These are phyloP conservation scores for Petasospora rhodanensis DNA, from an alignment of 1,139 yeast species.

Conservation along the genomic window DNA sequence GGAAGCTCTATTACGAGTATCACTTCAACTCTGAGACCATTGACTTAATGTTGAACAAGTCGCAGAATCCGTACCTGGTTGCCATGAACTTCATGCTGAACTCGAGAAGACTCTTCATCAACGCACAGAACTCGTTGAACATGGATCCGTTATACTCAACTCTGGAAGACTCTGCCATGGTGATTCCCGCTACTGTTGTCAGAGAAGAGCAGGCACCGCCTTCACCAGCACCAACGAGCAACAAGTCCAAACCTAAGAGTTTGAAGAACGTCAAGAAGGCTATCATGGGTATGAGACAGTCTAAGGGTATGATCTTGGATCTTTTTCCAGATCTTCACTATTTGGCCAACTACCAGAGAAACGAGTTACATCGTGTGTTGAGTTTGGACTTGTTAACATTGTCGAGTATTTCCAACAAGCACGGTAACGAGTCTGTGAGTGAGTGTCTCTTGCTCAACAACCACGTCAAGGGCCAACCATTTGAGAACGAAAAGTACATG, in stretches of 20 bases:
- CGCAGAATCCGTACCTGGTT: conserved; percentile 20
- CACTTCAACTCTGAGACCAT: conserved; percentile 18
- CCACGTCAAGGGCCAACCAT: conserved; percentile 31
- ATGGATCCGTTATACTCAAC: conserved; percentile 44
- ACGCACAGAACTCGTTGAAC: conserved; percentile 28
- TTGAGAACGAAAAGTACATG: conserved; percentile 31
- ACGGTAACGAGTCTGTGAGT: conserved; percentile 23
- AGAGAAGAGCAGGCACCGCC: conserved; percentile 6
- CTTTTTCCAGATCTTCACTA: conserved; percentile 26
- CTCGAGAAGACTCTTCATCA: conserved; percentile 25
- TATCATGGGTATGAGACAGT: conserved; percentile 17
- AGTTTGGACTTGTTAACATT: conserved; percentile 23
- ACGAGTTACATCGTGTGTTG: conserved; percentile 22
- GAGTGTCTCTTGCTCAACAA: conserved; percentile 36
- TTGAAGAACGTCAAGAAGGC: conserved; percentile 20
- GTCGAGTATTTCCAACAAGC: conserved; percentile 25
- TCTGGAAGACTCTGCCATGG: conserved; percentile 43
- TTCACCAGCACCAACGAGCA: conserved; percentile 7
- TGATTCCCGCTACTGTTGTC: conserved; percentile 35
- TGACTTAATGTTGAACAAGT: conserved; percentile 15
- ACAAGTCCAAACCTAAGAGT: conserved; percentile 27
- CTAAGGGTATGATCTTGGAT: conserved; percentile 27
- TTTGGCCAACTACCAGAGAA: conserved; percentile 24
- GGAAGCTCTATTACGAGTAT: conserved; percentile 28
- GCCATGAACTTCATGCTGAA: conserved; percentile 27